These are phyloP conservation scores for Pestalotiopsis sp. DNA, from an alignment of 2,329 filamentous ascomycete genomes.

Conservation along the genomic window DNA sequence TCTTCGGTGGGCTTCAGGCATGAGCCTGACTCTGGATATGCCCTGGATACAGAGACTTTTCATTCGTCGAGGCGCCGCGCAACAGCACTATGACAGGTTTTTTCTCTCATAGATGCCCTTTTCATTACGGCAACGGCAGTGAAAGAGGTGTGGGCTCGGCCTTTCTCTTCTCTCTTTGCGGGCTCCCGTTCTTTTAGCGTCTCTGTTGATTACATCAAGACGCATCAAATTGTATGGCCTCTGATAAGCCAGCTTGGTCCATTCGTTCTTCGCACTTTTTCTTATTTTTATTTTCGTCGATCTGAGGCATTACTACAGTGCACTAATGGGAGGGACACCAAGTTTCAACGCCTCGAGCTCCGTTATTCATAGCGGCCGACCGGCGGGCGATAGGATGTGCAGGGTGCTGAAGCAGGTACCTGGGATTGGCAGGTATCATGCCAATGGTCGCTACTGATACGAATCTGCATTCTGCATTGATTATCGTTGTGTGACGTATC, in stretches of 20 bases:
- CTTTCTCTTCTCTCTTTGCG: background rate
- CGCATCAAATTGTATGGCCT: background rate
- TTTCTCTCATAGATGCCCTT: background rate
- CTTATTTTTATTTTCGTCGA: background rate
- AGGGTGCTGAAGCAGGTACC: background rate
- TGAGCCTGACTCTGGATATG: background rate
- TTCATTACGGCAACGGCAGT: background rate
- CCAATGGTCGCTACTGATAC: background rate
- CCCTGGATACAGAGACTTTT: background rate
- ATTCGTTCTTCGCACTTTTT: background rate
- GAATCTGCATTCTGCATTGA: background rate
- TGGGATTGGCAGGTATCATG: background rate
- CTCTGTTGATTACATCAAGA: background rate
- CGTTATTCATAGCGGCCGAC: background rate
- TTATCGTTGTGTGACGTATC: background rate
- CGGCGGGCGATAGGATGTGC: background rate
- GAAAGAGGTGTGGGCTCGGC: background rate
- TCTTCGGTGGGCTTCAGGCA: background rate
- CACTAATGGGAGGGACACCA: too few relatives aligned
- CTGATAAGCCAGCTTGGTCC: background rate
- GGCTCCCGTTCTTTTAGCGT: background rate
- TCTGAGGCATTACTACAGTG: background rate
- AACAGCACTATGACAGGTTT: background rate
- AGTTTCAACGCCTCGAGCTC: background rate
- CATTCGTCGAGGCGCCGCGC: background rate